A percentile compares a stretch with the other conserved stretches of the same genome.
Evolutionary conservation across 768 basidiomycete species (phyloP).

Genomic region (Lactarius psammicola): DNA sequence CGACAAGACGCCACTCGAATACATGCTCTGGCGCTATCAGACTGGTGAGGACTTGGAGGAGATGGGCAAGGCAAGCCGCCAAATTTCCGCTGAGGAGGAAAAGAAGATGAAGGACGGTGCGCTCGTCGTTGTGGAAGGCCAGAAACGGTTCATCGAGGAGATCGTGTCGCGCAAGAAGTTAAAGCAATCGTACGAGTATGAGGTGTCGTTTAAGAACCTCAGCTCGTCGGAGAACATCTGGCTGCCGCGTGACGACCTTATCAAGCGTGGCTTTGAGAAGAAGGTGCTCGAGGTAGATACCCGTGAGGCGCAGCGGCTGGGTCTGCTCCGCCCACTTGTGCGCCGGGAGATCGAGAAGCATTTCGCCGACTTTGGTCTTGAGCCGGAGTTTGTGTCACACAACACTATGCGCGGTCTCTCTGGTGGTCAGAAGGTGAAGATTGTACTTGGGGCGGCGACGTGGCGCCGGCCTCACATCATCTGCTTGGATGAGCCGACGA

Average conservation of each 20-base stretch:
- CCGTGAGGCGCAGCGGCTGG: slow-evolving; percentile 94
- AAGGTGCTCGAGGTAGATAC: slow-evolving; percentile 98
- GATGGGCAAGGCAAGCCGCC: slow-evolving; percentile 86
- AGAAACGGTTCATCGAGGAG: slow-evolving; percentile 95
- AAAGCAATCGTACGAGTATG: slow-evolving; percentile 99
- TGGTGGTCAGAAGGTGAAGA: slow-evolving; percentile 99
- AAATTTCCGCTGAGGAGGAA: slow-evolving; percentile 82
- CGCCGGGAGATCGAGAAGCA: slow-evolving; percentile 99
- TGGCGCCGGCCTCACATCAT: slow-evolving; percentile 99
- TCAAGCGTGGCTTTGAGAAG: slow-evolving; percentile 99
- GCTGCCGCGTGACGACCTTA: slow-evolving; percentile 92
- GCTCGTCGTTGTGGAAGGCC: slow-evolving; percentile 82
- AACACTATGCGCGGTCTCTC: slow-evolving; percentile 99
- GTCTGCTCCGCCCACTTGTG: slow-evolving; percentile 93
- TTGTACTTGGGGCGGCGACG: slow-evolving; percentile 95
- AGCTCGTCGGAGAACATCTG: slow-evolving; percentile 98
- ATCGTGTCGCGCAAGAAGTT: slow-evolving; percentile 90
- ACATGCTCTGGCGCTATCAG: slow-evolving; percentile 99
- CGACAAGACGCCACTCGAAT: slow-evolving; percentile 98
- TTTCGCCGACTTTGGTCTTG: slow-evolving; percentile 98
- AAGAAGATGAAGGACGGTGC: slow-evolving; percentile 98
- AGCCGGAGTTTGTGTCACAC: slow-evolving; percentile 98
- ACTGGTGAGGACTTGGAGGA: slow-evolving; percentile 98
- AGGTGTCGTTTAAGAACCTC: slow-evolving; percentile 92
- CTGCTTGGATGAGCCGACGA: slow-evolving; percentile 96